These are phyloP conservation scores for Terana coerulea DNA, from an alignment of 768 basidiomycete species.

Conservation along the genomic window DNA sequence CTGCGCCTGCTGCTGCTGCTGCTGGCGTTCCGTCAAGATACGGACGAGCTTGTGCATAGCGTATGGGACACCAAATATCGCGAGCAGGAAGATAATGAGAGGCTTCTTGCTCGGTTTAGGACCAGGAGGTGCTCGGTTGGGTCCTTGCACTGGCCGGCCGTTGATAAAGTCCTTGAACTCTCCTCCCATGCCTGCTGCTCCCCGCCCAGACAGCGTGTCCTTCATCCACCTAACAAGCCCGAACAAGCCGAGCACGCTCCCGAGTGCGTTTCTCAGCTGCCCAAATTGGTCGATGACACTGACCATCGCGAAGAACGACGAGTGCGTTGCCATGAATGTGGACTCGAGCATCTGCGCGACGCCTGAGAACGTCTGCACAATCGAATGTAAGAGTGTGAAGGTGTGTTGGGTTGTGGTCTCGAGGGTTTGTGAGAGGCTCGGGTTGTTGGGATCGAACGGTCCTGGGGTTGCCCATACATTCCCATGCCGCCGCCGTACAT, in stretches of 20 bases:
- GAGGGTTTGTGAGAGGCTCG: conserved; percentile 82
- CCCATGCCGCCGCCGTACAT: conserved; percentile 40
- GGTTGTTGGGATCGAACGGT: conserved; percentile 46
- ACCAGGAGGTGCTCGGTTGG: conserved; percentile 32
- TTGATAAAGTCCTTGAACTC: conserved; percentile 80
- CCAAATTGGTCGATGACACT: conserved; percentile 95
- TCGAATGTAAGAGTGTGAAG: conserved; percentile 88
- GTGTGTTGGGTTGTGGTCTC: conserved; percentile 89
- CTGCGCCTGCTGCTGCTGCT: conserved; percentile 32
- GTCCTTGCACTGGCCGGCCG: conserved; percentile 55
- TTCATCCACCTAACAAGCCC: conserved; percentile 85
- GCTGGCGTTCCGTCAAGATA: conserved; percentile 61
- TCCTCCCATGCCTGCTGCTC: conserved; percentile 43
- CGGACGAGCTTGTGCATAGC: conserved; percentile 89
- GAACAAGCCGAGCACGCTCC: conserved; percentile 90
- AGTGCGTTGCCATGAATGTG: conserved; percentile 97
- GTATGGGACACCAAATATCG: conserved; percentile 90
- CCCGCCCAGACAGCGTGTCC: conserved; percentile 48
- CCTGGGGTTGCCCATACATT: conserved; percentile 26
- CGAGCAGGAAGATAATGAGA: conserved; percentile 87
- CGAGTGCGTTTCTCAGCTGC: conserved; percentile 86
- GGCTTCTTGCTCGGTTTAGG: conserved; percentile 85
- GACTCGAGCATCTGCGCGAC: conserved; percentile 97
- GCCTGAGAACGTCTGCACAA: conserved; percentile 93
- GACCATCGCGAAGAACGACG: conserved; percentile 94